Base-by-base conservation (phyloP, 2,329 filamentous ascomycete genomes). In the Phialemonium atrogriseum region DNA sequence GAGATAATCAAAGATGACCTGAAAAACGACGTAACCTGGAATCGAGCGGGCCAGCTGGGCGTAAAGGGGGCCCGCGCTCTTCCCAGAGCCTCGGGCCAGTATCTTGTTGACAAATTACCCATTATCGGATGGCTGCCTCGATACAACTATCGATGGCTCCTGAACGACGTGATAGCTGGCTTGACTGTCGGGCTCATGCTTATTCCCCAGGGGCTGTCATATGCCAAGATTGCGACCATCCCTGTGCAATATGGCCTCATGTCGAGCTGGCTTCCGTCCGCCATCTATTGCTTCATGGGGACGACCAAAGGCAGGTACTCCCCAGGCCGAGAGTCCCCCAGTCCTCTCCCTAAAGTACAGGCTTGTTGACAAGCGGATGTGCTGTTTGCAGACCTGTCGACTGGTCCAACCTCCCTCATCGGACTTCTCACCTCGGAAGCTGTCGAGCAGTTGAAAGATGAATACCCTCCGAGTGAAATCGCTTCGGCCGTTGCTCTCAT, bases 361-460 rank as follows among this genome's bases (percentile, higher is more conserved):
- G n/a, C n/a, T n/a, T n/a, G 23, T n/a, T 24, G 19, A 23, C 17
- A 11, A 23, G 11, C 29, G 42, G 18, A 39, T 40, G 11, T 5
- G n/a, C 5, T 5, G 12, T 14, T 5, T 4, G 26, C 24, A 74
- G 73, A 77, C 49, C 51, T 80, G 4, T 78, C 73, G 1, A 71
- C 68, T 1, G 74, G 77, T 5, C 77, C 76, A 10, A 81, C 77
- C 0, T 79, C 75, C 0, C 68, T 80, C 16, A 68, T 80, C 35
- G 75, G 74, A 7, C 64, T 81, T 2, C 58, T 80, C 16, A 80
- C 75, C 0, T 69, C 73, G 11, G 69, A 79, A 37, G 73, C 77
- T 27, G 63, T 81, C 18, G 51, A 59, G 13, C 64, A 70, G 23
- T 54, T 78, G 2, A 51, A 60, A 13, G 54, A 64, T 23, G 65